Evolutionary conservation across 2,329 filamentous ascomycete species (phyloP).

Genomic region (Colletotrichum paranaense): DNA sequence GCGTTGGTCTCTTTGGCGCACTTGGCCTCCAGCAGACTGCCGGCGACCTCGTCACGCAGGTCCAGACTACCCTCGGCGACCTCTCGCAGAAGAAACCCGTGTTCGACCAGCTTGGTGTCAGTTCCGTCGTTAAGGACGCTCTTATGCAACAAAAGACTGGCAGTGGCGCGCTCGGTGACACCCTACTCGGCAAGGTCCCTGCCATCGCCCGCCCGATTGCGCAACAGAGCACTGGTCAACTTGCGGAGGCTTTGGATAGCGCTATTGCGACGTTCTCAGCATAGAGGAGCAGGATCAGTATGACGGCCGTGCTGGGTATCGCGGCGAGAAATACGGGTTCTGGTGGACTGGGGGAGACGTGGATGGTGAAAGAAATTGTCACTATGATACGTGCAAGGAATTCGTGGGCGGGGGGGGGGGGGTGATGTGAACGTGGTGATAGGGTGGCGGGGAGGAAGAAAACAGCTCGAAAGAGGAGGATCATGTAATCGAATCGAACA

Average conservation of each 20-base stretch:
- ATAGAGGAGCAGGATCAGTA: neutral
- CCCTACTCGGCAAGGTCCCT: slow-evolving; percentile 27
- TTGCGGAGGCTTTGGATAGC: slow-evolving; percentile 17
- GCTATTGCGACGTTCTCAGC: slow-evolving; percentile 22
- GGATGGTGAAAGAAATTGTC: neutral
- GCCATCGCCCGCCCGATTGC: slow-evolving; percentile 31
- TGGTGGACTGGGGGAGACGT: neutral
- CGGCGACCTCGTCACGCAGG: slow-evolving; percentile 2
- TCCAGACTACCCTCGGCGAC: slow-evolving; percentile 26
- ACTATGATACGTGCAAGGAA: neutral
- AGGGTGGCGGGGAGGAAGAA: neutral
- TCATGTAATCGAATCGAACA: slow-evolving; percentile 20
- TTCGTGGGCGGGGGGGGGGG: too few relatives aligned
- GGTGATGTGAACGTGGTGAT: neutral
- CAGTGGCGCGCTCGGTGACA: slow-evolving; percentile 5
- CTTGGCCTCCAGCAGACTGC: slow-evolving; percentile 32
- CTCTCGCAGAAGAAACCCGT: slow-evolving; percentile 31
- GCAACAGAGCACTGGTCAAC: slow-evolving; percentile 27
- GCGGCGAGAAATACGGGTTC: slow-evolving; percentile 3
- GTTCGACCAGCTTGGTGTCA: slow-evolving; percentile 29
- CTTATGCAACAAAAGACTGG: slow-evolving; percentile 23
- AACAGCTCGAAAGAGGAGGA: neutral
- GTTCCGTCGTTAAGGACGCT: slow-evolving; percentile 13
- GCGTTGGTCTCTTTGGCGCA: slow-evolving; percentile 17
- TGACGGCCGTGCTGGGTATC: slow-evolving; percentile 20